Base-by-base conservation (phyloP, 2,329 filamentous ascomycete genomes). In the Ceratocystis ficicola region DNA sequence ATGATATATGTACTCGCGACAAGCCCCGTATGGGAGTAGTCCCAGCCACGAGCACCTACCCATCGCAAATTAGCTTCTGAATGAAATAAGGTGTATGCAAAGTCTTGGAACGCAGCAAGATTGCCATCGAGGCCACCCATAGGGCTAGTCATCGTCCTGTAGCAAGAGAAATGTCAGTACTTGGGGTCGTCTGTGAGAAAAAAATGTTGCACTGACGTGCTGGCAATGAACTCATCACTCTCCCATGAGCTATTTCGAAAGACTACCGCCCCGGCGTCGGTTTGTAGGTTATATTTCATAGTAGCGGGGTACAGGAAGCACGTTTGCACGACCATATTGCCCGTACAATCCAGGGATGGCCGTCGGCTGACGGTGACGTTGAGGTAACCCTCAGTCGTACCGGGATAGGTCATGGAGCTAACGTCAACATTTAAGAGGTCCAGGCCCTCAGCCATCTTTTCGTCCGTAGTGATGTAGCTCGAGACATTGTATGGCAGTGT, bases 1-100 rank as follows among this genome's bases (percentile, higher is more conserved):
- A 68, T 32, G 15, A 68, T 68, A n/a, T 68, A 68, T 3, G 60
- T 65, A 17, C 60, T 62, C 7, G 66, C 66, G 20, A 68, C 57
- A 15, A 63, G 44, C 5, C 66, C 66, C 3, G 17, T 52, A 32
- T 68, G 66, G 5, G 60, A 50, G 36, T 65, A 68, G 50, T 68
- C 66, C 66, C 66, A 68, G 3, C 66, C 66, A 28, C 66, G 63
- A 10, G 66, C 66, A 10, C 66, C 66, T 7, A 48, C 36, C 60
- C 65, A 68, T 17, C 65, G 65, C 3, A 68, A 28, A 20, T 28
- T 48, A 10, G 66, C 64, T 7, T 25, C 65, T 8, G 66, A 63
- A 5, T 48, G 44, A 36, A 68, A 68, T 1, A 68, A 20, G 2
- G 63, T 63, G 17, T 63, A 64, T 25, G 63, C 66, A 60, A 68